phyloP scores from a whole-genome alignment of 805 yeast genomes.

The Barnettozyma californica region DNA sequence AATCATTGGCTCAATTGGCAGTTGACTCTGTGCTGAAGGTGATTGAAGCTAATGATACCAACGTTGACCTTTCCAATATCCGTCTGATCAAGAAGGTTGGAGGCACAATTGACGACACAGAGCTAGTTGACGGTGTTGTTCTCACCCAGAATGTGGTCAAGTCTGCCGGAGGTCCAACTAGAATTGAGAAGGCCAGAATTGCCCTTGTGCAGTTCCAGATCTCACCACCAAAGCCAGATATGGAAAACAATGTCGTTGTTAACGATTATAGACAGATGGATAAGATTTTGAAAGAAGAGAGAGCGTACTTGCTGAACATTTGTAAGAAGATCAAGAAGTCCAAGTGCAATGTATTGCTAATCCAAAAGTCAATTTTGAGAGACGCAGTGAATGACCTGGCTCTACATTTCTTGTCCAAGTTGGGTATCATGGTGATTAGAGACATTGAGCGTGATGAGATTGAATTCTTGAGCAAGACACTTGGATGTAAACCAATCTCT shows the following conservation, averaged over 20 bases:
- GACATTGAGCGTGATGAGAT: slow-evolving; percentile 98
- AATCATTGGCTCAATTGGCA: slow-evolving; percentile 83
- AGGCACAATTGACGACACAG: slow-evolving; percentile 96
- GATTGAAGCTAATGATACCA: slow-evolving; percentile 50
- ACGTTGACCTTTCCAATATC: slow-evolving; percentile 84
- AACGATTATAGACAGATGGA: slow-evolving; percentile 99
- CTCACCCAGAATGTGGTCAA: slow-evolving; percentile 87
- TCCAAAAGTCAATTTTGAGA: slow-evolving; percentile 88
- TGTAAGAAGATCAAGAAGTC: slow-evolving; percentile 96
- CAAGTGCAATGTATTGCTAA: slow-evolving; percentile 83
- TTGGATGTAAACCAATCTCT: slow-evolving; percentile 95
- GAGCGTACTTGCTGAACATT: slow-evolving; percentile 89
- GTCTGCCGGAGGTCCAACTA: slow-evolving; percentile 89
- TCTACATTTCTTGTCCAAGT: slow-evolving; percentile 86
- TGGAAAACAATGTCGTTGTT: slow-evolving; percentile 96
- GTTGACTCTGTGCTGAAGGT: slow-evolving; percentile 90
- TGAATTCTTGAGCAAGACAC: slow-evolving; percentile 75
- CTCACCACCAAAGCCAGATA: slow-evolving; percentile 89
- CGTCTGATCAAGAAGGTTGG: slow-evolving; percentile 91
- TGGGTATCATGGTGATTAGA: slow-evolving; percentile 89
- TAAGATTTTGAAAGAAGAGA: slow-evolving; percentile 94
- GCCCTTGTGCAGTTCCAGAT: slow-evolving; percentile 82
- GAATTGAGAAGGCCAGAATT: slow-evolving; percentile 92
- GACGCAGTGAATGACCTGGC: slow-evolving; percentile 88
- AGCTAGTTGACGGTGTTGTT: slow-evolving; percentile 87